Evolutionary conservation across 2,329 filamentous ascomycete species (phyloP).

Genomic region (Epichloe gansuensis): DNA sequence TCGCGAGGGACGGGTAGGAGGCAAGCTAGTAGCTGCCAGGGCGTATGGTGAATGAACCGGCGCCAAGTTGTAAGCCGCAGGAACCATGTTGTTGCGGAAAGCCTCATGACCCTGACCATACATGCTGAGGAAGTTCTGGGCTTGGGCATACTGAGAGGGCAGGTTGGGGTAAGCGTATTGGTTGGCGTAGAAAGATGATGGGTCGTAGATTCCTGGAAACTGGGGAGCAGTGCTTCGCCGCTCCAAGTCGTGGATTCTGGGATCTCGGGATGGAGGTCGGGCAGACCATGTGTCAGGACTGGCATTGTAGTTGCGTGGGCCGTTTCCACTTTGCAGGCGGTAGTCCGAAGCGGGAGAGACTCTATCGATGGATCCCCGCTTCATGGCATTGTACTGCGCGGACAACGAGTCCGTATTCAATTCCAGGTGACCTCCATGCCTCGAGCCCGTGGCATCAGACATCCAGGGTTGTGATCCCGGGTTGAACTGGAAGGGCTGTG

Average conservation of each 20-base stretch:
- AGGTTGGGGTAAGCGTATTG: conserved; percentile 19
- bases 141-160: conserved; percentile 22
- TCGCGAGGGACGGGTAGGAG: conserved; percentile 27
- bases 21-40: conserved; percentile 14
- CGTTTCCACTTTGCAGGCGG: conserved; percentile 17
- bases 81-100: conserved; percentile 24
- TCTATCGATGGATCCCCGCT: conserved; percentile 28
- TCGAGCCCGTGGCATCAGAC: conserved; percentile 16
- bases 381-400: conserved; percentile 16
- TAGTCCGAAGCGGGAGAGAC: conserved; percentile 21
- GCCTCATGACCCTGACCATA: conserved; percentile 1
- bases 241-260: conserved; percentile 25
- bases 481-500: conserved; percentile 34
- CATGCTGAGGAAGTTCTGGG: conserved; percentile 15
- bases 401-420: conserved; percentile 20
- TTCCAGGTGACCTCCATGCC: conserved; percentile 20
- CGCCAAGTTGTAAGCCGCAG: conserved; percentile 22
- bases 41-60: conserved; percentile 20
- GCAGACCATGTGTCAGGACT: conserved; percentile 27
- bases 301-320: conserved; percentile 16
- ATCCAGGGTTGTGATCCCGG: conserved; percentile 35
- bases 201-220: conserved; percentile 17
- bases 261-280: conserved; percentile 22
- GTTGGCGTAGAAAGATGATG: conserved; percentile 19
- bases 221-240: conserved; percentile 24